Evolutionary conservation across 345 rosid species (phyloP).

Genomic region (Clarkia xantiana): DNA sequence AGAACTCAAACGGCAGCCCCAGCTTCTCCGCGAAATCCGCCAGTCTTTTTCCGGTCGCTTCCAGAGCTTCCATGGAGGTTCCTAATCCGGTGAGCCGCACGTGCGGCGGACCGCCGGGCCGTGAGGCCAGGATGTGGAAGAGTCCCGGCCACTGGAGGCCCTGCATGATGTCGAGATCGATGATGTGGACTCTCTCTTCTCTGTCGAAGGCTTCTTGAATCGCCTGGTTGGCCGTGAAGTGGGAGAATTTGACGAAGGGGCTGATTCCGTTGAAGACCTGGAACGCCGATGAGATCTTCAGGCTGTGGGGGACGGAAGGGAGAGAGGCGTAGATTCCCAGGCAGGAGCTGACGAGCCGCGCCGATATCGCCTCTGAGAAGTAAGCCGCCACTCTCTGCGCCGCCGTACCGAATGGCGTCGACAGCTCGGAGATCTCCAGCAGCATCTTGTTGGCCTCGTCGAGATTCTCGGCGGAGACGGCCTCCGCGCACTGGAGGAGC

Average conservation of each 20-base stretch:
- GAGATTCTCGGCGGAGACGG: conserved; percentile 71
- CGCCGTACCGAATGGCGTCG: conserved; percentile 89
- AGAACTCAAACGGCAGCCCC: conserved; percentile 76
- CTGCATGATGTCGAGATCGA: conserved; percentile 95
- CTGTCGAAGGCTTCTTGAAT: conserved; percentile 94
- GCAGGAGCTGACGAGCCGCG: conserved; percentile 74
- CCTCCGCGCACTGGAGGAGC: conserved; percentile 94
- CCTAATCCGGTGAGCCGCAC: conserved; percentile 94
- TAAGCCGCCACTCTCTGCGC: conserved; percentile 98
- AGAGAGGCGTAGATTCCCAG: conserved; percentile 66
- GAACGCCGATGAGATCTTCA: conserved; percentile 85
- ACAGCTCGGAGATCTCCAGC: conserved; percentile 73
- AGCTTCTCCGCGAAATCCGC: conserved; percentile 85
- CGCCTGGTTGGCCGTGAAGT: conserved; percentile 94
- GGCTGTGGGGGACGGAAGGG: conserved; percentile 62
- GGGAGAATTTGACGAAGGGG: conserved; percentile 94
- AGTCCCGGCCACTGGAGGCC: conserved; percentile 99
- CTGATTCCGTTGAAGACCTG: conserved; percentile 96
- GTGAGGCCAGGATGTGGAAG: conserved; percentile 77
- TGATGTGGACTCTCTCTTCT: conserved; percentile 87
- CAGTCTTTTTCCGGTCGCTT: conserved; percentile 82
- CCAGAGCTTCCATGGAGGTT: conserved; percentile 73
- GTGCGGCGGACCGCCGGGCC: conserved; percentile 90
- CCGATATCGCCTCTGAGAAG: conserved; percentile 97
- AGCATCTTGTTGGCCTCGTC: conserved; percentile 90